These are phyloP conservation scores for Marasmius fiardii DNA, from an alignment of 1,284 basidiomycete species.

Conservation along the genomic window DNA sequence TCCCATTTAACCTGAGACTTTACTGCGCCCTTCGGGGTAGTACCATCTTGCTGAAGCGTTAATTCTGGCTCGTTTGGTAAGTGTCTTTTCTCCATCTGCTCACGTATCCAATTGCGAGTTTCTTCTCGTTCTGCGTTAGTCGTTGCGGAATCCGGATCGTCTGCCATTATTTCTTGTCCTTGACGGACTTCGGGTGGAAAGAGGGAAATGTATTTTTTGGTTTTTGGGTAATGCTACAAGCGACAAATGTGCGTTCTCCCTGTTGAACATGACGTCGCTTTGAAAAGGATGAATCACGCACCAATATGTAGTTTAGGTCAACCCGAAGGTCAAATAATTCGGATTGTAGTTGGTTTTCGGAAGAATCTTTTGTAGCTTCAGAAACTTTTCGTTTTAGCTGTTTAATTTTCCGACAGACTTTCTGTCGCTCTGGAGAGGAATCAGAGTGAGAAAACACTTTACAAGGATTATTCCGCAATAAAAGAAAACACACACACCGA, in stretches of 20 bases:
- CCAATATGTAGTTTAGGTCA: constrained; percentile 83
- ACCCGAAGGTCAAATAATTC: constrained; percentile 62
- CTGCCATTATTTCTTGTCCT: constrained; percentile 21
- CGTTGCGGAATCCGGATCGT: constrained; percentile 13
- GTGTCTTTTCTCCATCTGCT: constrained; percentile 62
- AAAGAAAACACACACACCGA: constrained; percentile 51
- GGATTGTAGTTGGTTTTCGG: constrained; percentile 41
- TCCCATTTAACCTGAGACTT: constrained; percentile 17
- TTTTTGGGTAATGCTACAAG: constrained; percentile 72
- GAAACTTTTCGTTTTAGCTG: constrained; percentile 53
- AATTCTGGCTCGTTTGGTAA: constrained; percentile 63
- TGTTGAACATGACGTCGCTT: not conserved
- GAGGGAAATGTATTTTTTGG: constrained; percentile 81
- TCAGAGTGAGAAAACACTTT: not conserved
- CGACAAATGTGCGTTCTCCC: not conserved
- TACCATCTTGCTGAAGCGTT: not conserved
- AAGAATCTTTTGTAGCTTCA: constrained; percentile 24
- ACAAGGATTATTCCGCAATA: not conserved
- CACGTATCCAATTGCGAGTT: constrained; percentile 56
- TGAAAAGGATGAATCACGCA: constrained; percentile 32
- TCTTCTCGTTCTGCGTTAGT: constrained; percentile 56
- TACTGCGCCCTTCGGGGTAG: constrained; percentile 7
- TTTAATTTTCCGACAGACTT: constrained; percentile 70
- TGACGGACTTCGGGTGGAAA: constrained; percentile 69
- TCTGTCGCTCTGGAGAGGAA: constrained; percentile 65